Evolutionary conservation across 2,329 filamentous ascomycete genomes (phyloP), one percentile per base, ranked within the genome.

Genomic region (Fusarium lateritium): DNA sequence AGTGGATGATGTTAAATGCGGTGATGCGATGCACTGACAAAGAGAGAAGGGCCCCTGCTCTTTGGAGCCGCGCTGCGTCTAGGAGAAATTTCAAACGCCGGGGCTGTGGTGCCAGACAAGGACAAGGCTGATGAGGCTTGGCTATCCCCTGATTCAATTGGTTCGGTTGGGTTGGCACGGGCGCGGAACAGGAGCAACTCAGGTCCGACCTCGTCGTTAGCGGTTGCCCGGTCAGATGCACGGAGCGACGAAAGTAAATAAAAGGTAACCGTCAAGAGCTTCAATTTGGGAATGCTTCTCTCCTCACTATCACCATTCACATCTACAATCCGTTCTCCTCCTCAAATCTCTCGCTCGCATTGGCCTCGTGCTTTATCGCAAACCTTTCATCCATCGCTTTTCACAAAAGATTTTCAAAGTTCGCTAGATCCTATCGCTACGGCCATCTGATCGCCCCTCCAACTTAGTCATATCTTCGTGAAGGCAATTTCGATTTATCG

Each of bases 351-450:
- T 34, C 53, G 31, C 39, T 69, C 38, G 62, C 56, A 57, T 42
- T 73, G 67, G 63, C 55, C 49, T 46, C 47, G 65, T 46, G 66
- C 65, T 69, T 77, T 73, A 58, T 62, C 68, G 61, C 55, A 63
- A 70, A 63, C 59, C 73, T 68, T 64, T 73, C 62, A 40, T 67
- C 56, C 55, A 67, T 61, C 58, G 47, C 58, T 53, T 73, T 63
- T 65, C 69, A 58, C 73, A 74, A 73, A 74, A 72, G 76, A 70
- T 63, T 62, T 61, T 54, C 49, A 59, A 77, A 81, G 80, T 81
- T 80, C 69, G 80, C 74, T 83, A 84, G 83, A 86, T 84, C 83
- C 82, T 77, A 79, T 83, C 78, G 82, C 81, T 78, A 62, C 71
- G 72, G 80, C 81, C 79, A 81, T 82, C 69, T 83, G 83, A 84